Conservation (phyloP, 148 eudicot genomes). For the Camellia japonica region DNA sequence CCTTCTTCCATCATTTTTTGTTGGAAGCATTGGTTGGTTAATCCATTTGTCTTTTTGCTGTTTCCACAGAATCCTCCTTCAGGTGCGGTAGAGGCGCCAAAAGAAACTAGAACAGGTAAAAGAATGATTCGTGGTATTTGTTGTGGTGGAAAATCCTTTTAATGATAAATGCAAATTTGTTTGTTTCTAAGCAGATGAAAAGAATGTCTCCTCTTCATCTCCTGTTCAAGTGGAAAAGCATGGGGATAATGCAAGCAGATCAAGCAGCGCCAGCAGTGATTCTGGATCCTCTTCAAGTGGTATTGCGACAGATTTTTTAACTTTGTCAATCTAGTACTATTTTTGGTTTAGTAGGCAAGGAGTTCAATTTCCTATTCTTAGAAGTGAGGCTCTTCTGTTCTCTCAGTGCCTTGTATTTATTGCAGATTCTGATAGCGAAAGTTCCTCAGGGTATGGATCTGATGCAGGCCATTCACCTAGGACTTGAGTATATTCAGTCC, state of each 20-base stretch:
- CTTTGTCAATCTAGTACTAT: not conserved
- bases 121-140: not conserved
- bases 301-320: constrained; percentile 17
- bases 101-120: constrained; percentile 54
- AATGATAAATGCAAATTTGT: not conserved
- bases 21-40: not conserved
- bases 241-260: constrained; percentile 41
- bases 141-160: not conserved
- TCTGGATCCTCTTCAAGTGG: constrained; percentile 83
- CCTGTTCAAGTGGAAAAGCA: constrained; percentile 43
- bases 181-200: constrained; percentile 40
- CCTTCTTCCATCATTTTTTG: not conserved
- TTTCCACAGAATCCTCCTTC: constrained; percentile 39
- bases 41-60: constrained; percentile 7
- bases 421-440: constrained; percentile 69
- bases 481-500: constrained; percentile 20
- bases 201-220: constrained; percentile 34
- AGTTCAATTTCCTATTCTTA: not conserved
- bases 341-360: not conserved
- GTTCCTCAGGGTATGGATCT: constrained; percentile 53
- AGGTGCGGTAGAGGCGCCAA: constrained; percentile 31
- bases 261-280: constrained; percentile 63
- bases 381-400: not conserved
- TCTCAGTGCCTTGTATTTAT: constrained; percentile 20
- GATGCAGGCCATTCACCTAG: constrained; percentile 33